Conservation (phyloP, 371 early-diverging fungal species). For the Gilbertella persicaria region DNA sequence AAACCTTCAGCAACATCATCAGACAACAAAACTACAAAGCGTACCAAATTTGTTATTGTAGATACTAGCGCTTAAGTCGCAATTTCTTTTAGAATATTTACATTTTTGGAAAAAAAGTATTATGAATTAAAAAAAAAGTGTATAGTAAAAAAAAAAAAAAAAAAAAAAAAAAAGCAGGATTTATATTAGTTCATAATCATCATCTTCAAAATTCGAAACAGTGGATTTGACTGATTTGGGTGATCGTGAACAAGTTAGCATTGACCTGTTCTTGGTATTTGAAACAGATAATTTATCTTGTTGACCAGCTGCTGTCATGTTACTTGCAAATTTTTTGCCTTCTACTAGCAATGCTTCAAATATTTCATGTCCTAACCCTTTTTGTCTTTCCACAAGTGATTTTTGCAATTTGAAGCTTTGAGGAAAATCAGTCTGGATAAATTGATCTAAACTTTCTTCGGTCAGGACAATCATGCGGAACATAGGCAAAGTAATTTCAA, state of each 20-base stretch:
- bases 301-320: neutral
- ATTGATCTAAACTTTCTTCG: constrained; percentile 66
- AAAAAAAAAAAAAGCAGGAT: neutral
- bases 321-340: constrained; percentile 41
- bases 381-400: constrained; percentile 39
- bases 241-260: constrained; percentile 1
- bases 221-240: neutral
- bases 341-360: constrained; percentile 47
- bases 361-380: constrained; percentile 45
- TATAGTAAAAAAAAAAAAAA: neutral
- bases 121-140: neutral
- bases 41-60: constrained; percentile 38
- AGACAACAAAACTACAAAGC: constrained; percentile 20
- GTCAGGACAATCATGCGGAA: constrained; percentile 68
- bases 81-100: too few species aligned
- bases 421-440: constrained; percentile 58
- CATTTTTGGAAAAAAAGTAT: too few species aligned
- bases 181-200: constrained; percentile 2
- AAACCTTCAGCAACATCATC: constrained; percentile 7
- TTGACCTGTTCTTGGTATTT: neutral
- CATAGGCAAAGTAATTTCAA: constrained; percentile 36
- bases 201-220: neutral
- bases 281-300: neutral
- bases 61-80: constrained; percentile 45
- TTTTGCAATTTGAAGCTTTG: constrained; percentile 60